Evolutionary conservation across 495 filamentous ascomycete genomes (phyloP).

Genomic region (Usnea hakonensis): DNA sequence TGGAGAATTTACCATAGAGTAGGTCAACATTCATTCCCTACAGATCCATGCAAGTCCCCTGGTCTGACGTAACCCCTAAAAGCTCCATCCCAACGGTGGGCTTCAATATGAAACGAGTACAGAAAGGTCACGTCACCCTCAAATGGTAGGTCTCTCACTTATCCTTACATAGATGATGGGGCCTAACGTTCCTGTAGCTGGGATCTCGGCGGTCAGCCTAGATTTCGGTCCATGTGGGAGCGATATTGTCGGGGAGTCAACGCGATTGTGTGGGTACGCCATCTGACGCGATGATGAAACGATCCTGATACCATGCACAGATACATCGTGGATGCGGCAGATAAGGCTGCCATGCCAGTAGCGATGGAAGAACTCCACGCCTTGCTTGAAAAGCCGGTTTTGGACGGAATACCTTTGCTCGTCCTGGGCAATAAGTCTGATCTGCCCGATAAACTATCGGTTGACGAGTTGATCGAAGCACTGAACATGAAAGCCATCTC

Average conservation of each 20-base stretch:
- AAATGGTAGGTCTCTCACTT: constrained; percentile 61
- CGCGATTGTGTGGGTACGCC: constrained; percentile 69
- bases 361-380: constrained; percentile 88
- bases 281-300: background rate
- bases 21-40: constrained; percentile 40
- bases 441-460: constrained; percentile 73
- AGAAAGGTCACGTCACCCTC: constrained; percentile 95
- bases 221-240: constrained; percentile 99
- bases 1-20: constrained; percentile 98
- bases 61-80: constrained; percentile 20
- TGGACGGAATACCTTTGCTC: constrained; percentile 88
- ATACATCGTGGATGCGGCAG: constrained; percentile 93
- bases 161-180: constrained; percentile 15
- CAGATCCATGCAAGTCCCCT: constrained; percentile 2
- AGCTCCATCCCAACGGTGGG: constrained; percentile 98
- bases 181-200: constrained; percentile 48
- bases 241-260: constrained; percentile 95
- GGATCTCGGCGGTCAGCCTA: constrained; percentile 95
- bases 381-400: constrained; percentile 72
- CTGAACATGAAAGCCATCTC: constrained; percentile 85
- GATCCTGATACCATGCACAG: constrained; percentile 35
- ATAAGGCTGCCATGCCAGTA: constrained; percentile 68
- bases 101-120: constrained; percentile 98
- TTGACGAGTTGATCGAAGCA: constrained; percentile 90
- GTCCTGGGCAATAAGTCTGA: constrained; percentile 98